Conservation (phyloP, 2,329 filamentous ascomycete genomes). For the Cordyceps tenuipes region DNA sequence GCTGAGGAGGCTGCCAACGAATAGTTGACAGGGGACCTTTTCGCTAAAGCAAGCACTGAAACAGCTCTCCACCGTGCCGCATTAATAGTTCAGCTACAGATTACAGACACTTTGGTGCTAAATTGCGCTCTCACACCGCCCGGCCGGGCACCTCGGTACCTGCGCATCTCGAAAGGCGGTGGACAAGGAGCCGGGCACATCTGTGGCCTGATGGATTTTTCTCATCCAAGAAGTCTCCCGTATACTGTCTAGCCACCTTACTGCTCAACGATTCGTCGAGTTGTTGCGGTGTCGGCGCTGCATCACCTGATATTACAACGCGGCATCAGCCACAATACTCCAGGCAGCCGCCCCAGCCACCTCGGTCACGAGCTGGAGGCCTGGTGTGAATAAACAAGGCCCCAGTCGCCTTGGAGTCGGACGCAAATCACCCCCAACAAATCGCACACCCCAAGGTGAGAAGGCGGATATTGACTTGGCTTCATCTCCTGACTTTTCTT, state of each 20-base stretch:
- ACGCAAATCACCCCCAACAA: conserved; percentile 1
- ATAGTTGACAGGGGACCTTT: not conserved
- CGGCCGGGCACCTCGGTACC: not conserved
- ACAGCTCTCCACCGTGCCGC: not conserved
- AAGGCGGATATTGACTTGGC: not conserved
- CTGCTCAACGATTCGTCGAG: not conserved
- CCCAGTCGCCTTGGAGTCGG: not conserved
- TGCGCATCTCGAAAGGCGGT: not conserved
- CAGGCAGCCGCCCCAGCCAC: conserved; percentile 2
- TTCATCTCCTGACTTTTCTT: not conserved
- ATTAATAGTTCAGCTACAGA: not conserved
- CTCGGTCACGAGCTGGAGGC: conserved; percentile 3
- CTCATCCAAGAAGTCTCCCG: not conserved
- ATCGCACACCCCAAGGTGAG: not conserved
- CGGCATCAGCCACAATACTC: not conserved
- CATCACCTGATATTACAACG: not conserved
- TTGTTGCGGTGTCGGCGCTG: not conserved
- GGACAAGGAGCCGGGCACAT: not conserved
- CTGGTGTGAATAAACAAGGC: not conserved
- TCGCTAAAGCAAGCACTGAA: conserved; percentile 4
- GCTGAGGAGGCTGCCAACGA: not conserved
- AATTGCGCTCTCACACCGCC: not conserved
- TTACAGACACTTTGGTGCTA: not conserved
- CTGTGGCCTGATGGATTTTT: not conserved
- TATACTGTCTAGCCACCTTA: not conserved